Evolutionary conservation across 2,329 filamentous ascomycete genomes (phyloP).

Genomic region (Alternaria brassicae): DNA sequence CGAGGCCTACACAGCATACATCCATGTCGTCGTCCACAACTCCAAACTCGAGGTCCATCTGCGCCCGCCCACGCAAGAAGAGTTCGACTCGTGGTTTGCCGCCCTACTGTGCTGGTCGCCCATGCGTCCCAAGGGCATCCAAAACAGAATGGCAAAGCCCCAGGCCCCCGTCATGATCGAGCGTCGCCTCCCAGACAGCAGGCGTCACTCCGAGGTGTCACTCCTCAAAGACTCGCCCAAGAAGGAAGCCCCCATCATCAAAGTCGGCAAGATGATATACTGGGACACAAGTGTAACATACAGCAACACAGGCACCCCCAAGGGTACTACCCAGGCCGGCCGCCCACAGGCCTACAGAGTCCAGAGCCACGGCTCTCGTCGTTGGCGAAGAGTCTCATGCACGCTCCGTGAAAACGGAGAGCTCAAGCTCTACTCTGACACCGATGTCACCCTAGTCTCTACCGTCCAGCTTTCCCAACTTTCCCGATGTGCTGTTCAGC

Average conservation of each 20-base stretch:
- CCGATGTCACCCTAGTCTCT: conserved; percentile 79
- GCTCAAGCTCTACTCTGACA: conserved; percentile 87
- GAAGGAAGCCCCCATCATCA: conserved; percentile 81
- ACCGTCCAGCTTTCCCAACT: conserved; percentile 88
- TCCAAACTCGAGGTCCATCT: conserved; percentile 68
- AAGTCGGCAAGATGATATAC: conserved; percentile 73
- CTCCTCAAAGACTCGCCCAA: conserved; percentile 72
- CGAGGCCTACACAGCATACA: conserved; percentile 58
- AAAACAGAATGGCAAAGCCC: conserved; percentile 62
- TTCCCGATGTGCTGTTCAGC: conserved; percentile 87
- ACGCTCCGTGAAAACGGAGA: conserved; percentile 94
- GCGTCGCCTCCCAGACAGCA: conserved; percentile 49
- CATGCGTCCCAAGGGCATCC: conserved; percentile 65
- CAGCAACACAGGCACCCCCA: conserved; percentile 52
- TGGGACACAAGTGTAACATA: conserved; percentile 71
- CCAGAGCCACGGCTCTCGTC: conserved; percentile 64
- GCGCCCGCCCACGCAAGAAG: conserved; percentile 67
- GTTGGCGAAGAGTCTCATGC: conserved; percentile 90
- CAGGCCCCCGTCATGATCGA: conserved; percentile 50
- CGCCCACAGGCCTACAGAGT: conserved; percentile 63
- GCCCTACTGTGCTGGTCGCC: conserved; percentile 84
- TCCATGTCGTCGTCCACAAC: conserved; percentile 61
- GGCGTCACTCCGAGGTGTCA: conserved; percentile 59
- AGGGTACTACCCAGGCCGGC: conserved; percentile 23
- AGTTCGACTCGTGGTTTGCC: conserved; percentile 81